Conservation (phyloP, 2,329 filamentous ascomycete genomes). For the Aureobasidium uvarum region DNA sequence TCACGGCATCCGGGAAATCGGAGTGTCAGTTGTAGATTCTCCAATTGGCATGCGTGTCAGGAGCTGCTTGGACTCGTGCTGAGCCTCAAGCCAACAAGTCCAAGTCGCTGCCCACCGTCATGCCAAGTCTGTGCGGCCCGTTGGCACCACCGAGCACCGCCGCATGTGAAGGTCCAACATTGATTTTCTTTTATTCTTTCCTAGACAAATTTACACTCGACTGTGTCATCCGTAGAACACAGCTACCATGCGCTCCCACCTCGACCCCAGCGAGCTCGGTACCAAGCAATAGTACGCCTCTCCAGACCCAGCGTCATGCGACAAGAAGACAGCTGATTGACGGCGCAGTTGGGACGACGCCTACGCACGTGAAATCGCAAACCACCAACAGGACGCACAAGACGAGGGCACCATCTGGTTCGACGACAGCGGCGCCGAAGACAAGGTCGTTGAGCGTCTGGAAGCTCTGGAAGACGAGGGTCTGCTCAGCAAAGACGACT, state of each 20-base stretch:
- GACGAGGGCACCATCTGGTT: slow-evolving; percentile 96
- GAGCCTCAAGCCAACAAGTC: neutral
- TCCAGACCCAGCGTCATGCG: neutral
- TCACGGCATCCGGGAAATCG: slow-evolving; percentile 7
- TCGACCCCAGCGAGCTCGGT: slow-evolving; percentile 63
- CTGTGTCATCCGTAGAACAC: neutral
- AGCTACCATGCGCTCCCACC: slow-evolving; percentile 24
- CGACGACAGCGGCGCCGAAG: slow-evolving; percentile 84
- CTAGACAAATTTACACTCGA: neutral
- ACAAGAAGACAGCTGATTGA: slow-evolving; percentile 20
- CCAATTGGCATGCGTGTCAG: slow-evolving; percentile 17
- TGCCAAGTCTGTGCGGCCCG: slow-evolving; percentile 17
- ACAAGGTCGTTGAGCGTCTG: slow-evolving; percentile 68
- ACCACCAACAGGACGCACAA: slow-evolving; percentile 67
- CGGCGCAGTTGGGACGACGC: slow-evolving; percentile 55
- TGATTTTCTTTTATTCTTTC: neutral
- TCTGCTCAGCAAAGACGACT: slow-evolving; percentile 47
- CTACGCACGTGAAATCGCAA: slow-evolving; percentile 68
- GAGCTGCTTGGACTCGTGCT: neutral
- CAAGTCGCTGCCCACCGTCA: slow-evolving; percentile 5
- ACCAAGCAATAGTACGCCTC: slow-evolving; percentile 81
- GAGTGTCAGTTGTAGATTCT: neutral
- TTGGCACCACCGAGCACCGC: slow-evolving; percentile 6
- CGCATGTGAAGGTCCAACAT: slow-evolving; percentile 9
- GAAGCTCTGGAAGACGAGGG: slow-evolving; percentile 52